Conservation (phyloP, 306 rosid species). For the Dryas octopetala region DNA sequence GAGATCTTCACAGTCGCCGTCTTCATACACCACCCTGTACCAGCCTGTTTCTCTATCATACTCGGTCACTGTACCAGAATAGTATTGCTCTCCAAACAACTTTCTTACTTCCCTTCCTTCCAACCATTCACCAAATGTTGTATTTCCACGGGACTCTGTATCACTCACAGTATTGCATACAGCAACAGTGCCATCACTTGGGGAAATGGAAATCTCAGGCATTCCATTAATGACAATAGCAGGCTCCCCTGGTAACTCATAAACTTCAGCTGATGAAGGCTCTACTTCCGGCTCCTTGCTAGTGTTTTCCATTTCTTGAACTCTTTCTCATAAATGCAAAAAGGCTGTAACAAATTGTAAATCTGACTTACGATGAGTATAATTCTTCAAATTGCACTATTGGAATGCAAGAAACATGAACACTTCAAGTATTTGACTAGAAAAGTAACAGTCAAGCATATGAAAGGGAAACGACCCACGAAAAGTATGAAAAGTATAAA, state of each 20-base stretch:
- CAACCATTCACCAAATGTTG: constrained; percentile 70
- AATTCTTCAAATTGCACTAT: background rate
- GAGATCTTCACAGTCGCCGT: constrained; percentile 82
- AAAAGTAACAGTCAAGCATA: background rate
- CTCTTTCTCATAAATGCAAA: constrained; percentile 15
- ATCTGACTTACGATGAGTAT: background rate
- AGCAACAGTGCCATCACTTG: constrained; percentile 22
- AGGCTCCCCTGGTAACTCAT: constrained; percentile 76
- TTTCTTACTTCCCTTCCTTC: constrained; percentile 79
- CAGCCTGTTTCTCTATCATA: constrained; percentile 65
- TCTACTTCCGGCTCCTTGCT: constrained; percentile 36
- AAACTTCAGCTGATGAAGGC: constrained; percentile 38
- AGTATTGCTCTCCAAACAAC: constrained; percentile 63
- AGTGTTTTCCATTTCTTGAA: constrained; percentile 35
- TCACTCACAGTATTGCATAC: constrained; percentile 18
- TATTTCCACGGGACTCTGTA: constrained; percentile 20
- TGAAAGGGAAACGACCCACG: background rate
- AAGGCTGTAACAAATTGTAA: constrained; percentile 1
- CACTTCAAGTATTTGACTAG: background rate
- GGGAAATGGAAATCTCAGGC: constrained; percentile 41
- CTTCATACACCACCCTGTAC: constrained; percentile 82
- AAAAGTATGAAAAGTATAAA: background rate
- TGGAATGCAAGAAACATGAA: background rate
- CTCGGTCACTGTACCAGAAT: constrained; percentile 49
- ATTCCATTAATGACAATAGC: constrained; percentile 75